Evolutionary conservation across 75 land plant species (phyloP), one percentile per base, ranked within the genome.

Genomic region (Sequoia sempervirens): DNA sequence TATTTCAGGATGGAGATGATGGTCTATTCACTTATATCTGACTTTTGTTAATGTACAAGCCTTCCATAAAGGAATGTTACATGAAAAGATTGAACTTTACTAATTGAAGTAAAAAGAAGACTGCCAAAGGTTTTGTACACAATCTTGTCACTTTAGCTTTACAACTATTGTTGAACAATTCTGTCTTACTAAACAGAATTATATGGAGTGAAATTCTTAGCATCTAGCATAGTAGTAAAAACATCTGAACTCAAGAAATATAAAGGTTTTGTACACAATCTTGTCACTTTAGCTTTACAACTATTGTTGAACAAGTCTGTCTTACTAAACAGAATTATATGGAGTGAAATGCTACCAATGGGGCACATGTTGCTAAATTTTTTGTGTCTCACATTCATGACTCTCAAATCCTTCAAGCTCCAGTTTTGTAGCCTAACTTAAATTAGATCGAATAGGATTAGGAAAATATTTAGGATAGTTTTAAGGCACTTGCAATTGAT

Each of bases 1-100:
- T 43, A 8, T 66, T 43, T 17, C 37, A 66, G 87, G 87, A 28
- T 86, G 82, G 79, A 85, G 79, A 84, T 86, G 20, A n/a, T n/a
- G n/a, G n/a, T n/a, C n/a, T n/a, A n/a, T n/a, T n/a, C n/a, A n/a
- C n/a, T n/a, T n/a, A n/a, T n/a, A 32, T 43, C 47, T 69, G n/a
- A 28, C 36, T 32, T 69, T 68, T n/a, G 70, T 11, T 83, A 38
- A 47, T 11, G 4, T 47, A 20, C 20, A 38, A 37, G 80, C n/a
- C 3, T 83, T 43, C 30, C 9, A 53, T 32, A 28, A 61, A 61
- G 66, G 66, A 61, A 11, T n/a, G 82, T 11, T 54, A 23, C 17
- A 47, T 64, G 10, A 53, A 23, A 81, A 43, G 32, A 30, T n/a
- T 12, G 26, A 28, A 34, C 54, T n/a, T 45, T n/a, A n/a, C 28